Conservation (phyloP, 169 alveolate genomes). For the Eimeria falciformis region DNA sequence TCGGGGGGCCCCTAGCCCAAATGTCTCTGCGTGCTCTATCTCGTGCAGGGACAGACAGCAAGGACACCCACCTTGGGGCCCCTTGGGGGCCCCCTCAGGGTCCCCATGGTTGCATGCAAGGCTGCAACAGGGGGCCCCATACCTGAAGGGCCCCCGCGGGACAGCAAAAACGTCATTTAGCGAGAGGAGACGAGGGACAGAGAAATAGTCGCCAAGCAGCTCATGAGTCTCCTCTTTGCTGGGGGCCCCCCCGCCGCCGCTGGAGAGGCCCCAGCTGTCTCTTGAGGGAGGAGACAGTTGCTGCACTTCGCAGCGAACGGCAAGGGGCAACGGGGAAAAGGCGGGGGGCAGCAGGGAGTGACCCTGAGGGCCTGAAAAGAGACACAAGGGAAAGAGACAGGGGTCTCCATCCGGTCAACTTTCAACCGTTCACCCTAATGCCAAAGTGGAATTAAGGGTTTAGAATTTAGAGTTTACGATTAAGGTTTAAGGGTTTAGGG, state of each 20-base stretch:
- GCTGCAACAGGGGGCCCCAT: slow-evolving; percentile 54
- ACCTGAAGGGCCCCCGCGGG: not conserved
- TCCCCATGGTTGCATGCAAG: slow-evolving; percentile 6
- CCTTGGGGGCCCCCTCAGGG: slow-evolving; percentile 9
- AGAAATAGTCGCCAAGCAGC: not conserved
- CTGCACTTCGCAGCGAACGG: not conserved
- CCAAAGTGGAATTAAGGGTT: too few relatives aligned
- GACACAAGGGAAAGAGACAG: not conserved
- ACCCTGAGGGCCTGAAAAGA: not conserved
- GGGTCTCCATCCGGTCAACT: too few relatives aligned
- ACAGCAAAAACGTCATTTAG: not conserved
- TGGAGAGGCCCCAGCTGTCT: not conserved
- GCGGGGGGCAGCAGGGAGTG: not conserved
- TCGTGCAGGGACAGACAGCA: slow-evolving; percentile 42
- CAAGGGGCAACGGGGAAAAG: not conserved
- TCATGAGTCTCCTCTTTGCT: not conserved
- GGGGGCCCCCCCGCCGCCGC: slow-evolving; percentile 2
- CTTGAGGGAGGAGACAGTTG: not conserved
- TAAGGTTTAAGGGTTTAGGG: too few relatives aligned
- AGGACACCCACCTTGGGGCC: slow-evolving; percentile 26
- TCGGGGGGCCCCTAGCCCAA: slow-evolving; percentile 24
- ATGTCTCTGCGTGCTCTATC: slow-evolving; percentile 28
- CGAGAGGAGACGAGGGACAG: slow-evolving; percentile 14
- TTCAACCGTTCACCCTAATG: too few relatives aligned
- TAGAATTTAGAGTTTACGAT: too few relatives aligned